Evolutionary conservation across 345 rosid species (phyloP).

Genomic region (Carallia brachiata): DNA sequence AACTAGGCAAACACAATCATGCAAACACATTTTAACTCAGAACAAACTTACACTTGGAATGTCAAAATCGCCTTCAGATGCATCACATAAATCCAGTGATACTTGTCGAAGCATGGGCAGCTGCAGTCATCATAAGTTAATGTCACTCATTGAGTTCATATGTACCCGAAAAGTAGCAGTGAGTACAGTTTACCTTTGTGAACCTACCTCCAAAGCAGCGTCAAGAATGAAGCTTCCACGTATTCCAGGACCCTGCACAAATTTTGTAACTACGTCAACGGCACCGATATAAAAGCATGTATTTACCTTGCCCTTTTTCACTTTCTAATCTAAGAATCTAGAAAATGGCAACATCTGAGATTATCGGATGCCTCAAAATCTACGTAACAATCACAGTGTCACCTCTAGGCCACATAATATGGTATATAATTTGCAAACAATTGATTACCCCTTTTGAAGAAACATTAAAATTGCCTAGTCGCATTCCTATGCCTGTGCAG

Average conservation of each 20-base stretch:
- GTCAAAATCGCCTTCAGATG: conserved; percentile 58
- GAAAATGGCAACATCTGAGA: not conserved
- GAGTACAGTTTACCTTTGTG: not conserved
- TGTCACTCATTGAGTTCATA: conserved; percentile 3
- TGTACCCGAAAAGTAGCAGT: not conserved
- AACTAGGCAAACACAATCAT: not conserved
- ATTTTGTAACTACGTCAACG: not conserved
- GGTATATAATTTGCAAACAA: too few relatives aligned
- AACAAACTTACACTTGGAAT: conserved; percentile 54
- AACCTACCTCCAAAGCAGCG: conserved; percentile 56
- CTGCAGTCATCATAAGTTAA: conserved; percentile 31
- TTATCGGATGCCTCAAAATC: not conserved
- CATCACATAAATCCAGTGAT: conserved; percentile 71
- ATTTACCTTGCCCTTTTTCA: not conserved
- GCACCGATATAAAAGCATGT: not conserved
- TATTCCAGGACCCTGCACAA: conserved; percentile 63
- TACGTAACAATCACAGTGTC: not conserved
- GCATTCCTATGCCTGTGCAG: not conserved
- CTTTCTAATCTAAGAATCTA: not conserved
- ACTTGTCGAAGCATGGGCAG: conserved; percentile 65
- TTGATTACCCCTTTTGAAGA: not conserved
- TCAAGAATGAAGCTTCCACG: conserved; percentile 52
- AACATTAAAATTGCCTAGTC: not conserved
- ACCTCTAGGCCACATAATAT: too few relatives aligned
- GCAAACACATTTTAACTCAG: too few relatives aligned